Conservation (phyloP, 306 rosid genomes). For the Fagus crenata region DNA sequence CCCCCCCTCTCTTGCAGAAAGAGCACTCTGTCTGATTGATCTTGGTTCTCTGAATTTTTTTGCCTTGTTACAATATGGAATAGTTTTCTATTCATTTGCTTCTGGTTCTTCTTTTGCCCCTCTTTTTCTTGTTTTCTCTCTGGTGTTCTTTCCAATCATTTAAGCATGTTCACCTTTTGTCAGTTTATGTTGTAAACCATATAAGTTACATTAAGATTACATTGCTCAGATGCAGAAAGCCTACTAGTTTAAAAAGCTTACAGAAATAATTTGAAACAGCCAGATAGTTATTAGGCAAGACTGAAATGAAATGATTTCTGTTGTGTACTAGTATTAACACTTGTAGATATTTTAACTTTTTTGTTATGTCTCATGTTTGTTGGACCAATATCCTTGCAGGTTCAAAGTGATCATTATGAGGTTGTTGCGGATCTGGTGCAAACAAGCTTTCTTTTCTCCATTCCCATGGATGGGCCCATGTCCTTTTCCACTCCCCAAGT, state of each 20-base stretch:
- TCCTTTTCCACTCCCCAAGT: constrained; percentile 93
- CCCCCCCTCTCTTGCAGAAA: too few relatives aligned
- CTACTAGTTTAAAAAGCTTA: background rate
- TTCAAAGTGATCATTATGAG: constrained; percentile 95
- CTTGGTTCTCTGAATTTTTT: background rate
- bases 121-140: too few relatives aligned
- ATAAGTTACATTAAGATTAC: background rate
- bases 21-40: background rate
- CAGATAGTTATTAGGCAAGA: background rate
- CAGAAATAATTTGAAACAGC: background rate
- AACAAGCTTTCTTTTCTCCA: constrained; percentile 95
- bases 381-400: constrained; percentile 49
- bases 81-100: background rate
- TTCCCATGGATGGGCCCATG: constrained; percentile 99
- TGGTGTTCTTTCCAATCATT: background rate
- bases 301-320: constrained; percentile 6
- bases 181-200: background rate
- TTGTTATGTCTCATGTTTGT: constrained; percentile 24
- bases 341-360: constrained; percentile 19
- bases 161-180: background rate
- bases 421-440: constrained; percentile 93
- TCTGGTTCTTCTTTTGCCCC: background rate
- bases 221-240: background rate
- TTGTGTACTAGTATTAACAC: constrained; percentile 3
- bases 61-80: background rate